A percentile compares a stretch with the other conserved stretches of the same genome.
phyloP scores from a whole-genome alignment of 2,329 filamentous ascomycete species.

The Penicillium sp. region DNA sequence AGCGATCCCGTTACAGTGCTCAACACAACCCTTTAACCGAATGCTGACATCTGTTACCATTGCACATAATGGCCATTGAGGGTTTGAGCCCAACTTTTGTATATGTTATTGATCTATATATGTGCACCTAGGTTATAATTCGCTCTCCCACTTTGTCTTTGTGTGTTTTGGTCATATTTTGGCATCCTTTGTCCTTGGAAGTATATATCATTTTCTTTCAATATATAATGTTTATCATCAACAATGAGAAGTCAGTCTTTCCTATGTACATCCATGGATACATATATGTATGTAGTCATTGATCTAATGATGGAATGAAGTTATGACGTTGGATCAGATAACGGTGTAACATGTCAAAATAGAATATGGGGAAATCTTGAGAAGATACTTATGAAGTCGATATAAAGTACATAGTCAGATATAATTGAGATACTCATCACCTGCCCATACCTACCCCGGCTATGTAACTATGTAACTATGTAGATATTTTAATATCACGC shows the following conservation, averaged over 20 bases:
- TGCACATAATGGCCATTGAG: not conserved
- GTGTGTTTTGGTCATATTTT: not conserved
- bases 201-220: not conserved
- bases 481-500: not conserved
- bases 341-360: not conserved
- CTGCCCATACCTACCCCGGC: not conserved
- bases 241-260: not conserved
- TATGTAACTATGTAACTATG: not conserved
- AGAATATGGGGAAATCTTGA: not conserved
- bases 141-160: not conserved
- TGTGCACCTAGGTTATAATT: not conserved
- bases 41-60: not conserved
- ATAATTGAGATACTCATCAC: not conserved
- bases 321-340: constrained; percentile 6
- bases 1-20: constrained; percentile 16
- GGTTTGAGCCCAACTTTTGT: not conserved
- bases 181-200: not conserved
- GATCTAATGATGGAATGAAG: not conserved
- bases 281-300: too few relatives aligned
- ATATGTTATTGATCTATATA: not conserved
- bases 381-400: not conserved
- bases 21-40: not conserved
- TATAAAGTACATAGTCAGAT: not conserved
- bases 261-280: too few relatives aligned
- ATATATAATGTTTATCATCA: not conserved